A percentile compares a stretch with the other conserved stretches of the same genome.
Conservation (phyloP, 1,139 yeast species). For the Blastobotrys aristatus region DNA sequence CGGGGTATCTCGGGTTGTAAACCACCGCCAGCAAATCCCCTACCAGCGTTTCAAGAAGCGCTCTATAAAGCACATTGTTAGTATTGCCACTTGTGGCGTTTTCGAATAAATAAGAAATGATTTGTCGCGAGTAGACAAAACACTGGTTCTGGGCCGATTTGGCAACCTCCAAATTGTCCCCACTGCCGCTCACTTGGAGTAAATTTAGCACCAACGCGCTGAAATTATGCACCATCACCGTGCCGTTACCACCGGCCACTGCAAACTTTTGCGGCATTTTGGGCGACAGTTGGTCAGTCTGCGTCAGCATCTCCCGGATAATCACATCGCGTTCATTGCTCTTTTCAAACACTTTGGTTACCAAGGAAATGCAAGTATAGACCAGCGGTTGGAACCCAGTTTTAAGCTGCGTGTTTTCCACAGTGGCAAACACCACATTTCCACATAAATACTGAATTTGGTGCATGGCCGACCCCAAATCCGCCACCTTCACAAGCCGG, state of each 20-base stretch:
- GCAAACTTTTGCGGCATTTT: slow-evolving; percentile 4
- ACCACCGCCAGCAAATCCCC: slow-evolving; percentile 9
- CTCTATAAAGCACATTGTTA: background rate
- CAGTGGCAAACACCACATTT: slow-evolving; percentile 4
- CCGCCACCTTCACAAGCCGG: background rate
- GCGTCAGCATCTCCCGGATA: slow-evolving; percentile 7
- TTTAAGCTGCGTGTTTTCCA: background rate
- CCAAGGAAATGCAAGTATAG: background rate
- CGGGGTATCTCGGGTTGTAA: slow-evolving; percentile 7
- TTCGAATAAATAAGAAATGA: slow-evolving; percentile 9
- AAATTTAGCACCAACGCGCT: slow-evolving; percentile 4
- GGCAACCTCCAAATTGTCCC: background rate
- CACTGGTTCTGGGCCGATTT: slow-evolving; percentile 5
- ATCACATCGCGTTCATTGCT: slow-evolving; percentile 5
- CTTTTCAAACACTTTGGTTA: slow-evolving; percentile 2
- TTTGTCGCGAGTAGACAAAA: background rate
- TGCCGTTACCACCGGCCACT: background rate
- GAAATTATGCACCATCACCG: slow-evolving; percentile 3
- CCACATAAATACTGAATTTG: slow-evolving; percentile 8
- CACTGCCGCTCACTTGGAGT: slow-evolving; percentile 1
- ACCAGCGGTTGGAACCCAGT: slow-evolving; percentile 2
- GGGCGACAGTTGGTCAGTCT: background rate
- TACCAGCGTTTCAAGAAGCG: slow-evolving; percentile 7
- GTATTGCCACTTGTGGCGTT: slow-evolving; percentile 5
- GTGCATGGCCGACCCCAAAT: background rate